Percentiles rank a stretch among this genome's conserved stretches.
Conservation (phyloP, 2,329 filamentous ascomycete genomes). For the Pseudogymnoascus sp. region DNA sequence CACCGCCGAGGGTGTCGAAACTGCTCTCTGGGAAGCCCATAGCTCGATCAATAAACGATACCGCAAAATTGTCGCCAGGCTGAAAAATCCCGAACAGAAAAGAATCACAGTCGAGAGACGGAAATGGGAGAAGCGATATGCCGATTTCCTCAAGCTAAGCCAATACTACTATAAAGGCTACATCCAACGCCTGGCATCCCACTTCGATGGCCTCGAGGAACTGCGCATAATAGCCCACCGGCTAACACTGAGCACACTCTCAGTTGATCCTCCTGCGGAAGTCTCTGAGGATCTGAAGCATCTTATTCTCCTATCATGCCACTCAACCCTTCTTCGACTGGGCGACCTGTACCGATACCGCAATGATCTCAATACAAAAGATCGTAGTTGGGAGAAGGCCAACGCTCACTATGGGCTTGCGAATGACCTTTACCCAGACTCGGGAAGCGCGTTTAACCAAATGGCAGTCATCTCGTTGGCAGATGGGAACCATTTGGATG, state of each 20-base stretch:
- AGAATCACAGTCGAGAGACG: conserved; percentile 56
- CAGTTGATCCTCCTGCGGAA: conserved; percentile 20
- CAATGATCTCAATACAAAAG: conserved; percentile 60
- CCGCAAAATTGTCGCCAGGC: conserved; percentile 55
- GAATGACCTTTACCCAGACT: conserved; percentile 65
- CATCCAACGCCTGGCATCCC: conserved; percentile 64
- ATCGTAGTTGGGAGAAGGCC: conserved; percentile 67
- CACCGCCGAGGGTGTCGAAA: conserved; percentile 55
- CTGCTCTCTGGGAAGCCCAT: conserved; percentile 71
- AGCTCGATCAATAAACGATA: conserved; percentile 70
- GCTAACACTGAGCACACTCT: conserved; percentile 21
- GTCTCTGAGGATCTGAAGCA: conserved; percentile 23
- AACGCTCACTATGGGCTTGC: conserved; percentile 81
- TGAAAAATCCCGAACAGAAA: conserved; percentile 35
- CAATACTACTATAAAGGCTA: conserved; percentile 84
- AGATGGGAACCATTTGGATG: conserved; percentile 70
- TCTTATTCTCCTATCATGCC: conserved; percentile 63
- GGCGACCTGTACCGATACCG: conserved; percentile 89
- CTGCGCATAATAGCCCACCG: conserved; percentile 26
- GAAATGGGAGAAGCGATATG: conserved; percentile 74
- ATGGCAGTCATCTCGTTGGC: conserved; percentile 77
- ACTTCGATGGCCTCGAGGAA: conserved; percentile 35
- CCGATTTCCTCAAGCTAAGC: conserved; percentile 76
- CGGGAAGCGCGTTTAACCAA: conserved; percentile 81
- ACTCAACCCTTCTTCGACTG: conserved; percentile 74